Evolutionary conservation across 306 rosid species (phyloP).

Genomic region (Inga laurina): DNA sequence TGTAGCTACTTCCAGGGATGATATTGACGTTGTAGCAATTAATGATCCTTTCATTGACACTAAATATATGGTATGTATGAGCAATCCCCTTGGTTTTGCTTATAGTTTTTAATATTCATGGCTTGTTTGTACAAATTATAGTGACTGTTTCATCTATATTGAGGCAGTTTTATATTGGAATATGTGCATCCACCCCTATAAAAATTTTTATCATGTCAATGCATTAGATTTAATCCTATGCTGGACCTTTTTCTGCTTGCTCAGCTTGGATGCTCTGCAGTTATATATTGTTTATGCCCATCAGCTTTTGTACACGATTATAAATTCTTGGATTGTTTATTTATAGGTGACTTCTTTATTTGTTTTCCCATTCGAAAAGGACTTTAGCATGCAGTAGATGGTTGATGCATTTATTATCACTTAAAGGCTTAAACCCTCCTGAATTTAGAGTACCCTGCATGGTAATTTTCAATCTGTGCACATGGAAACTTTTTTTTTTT

Average conservation of each 20-base stretch:
- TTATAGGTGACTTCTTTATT: background rate
- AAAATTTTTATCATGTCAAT: background rate
- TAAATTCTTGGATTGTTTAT: background rate
- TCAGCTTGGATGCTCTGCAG: constrained; percentile 21
- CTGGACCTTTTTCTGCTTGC: background rate
- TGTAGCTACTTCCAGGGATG: constrained; percentile 83
- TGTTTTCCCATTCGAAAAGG: background rate
- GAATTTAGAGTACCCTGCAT: background rate
- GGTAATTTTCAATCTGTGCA: background rate
- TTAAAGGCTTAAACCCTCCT: background rate
- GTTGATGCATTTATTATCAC: background rate
- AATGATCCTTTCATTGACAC: constrained; percentile 95
- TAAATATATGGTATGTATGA: constrained; percentile 82
- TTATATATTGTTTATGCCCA: constrained; percentile 5
- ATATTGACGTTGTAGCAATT: constrained; percentile 83
- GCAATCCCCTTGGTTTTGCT: constrained; percentile 18
- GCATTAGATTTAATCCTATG: background rate
- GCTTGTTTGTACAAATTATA: constrained; percentile 10
- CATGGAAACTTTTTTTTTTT: background rate
- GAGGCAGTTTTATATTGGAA: background rate
- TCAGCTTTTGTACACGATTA: background rate
- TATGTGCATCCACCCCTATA: background rate
- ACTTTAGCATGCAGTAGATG: background rate
- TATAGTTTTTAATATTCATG: constrained; percentile 2
- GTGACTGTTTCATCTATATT: background rate